A percentile compares a stretch with the other conserved stretches of the same genome.
These are phyloP conservation scores for Mycena indigotica DNA, from an alignment of 768 basidiomycete genomes.

Conservation along the genomic window DNA sequence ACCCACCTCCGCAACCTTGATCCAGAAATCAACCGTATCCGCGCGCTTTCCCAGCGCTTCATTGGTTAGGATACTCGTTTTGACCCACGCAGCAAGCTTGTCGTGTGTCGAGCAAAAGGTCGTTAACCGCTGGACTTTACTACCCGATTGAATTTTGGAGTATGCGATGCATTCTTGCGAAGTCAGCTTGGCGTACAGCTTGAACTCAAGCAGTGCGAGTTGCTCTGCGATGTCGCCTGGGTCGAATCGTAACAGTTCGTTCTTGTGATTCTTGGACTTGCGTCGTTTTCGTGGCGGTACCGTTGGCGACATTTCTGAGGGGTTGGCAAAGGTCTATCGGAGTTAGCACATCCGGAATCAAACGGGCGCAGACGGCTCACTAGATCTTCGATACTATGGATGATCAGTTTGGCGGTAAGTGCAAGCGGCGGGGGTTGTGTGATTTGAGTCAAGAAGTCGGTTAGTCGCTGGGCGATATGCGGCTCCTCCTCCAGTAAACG, in stretches of 20 bases:
- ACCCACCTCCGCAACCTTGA: constrained; percentile 75
- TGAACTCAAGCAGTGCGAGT: constrained; percentile 73
- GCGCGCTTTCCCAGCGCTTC: constrained; percentile 56
- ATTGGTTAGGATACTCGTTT: constrained; percentile 56
- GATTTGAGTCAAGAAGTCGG: constrained; percentile 53
- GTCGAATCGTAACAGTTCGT: constrained; percentile 67
- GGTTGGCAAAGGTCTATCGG: constrained; percentile 45
- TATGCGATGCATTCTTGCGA: constrained; percentile 77
- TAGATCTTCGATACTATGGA: constrained; percentile 55
- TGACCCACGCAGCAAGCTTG: constrained; percentile 68
- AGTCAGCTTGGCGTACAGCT: constrained; percentile 68
- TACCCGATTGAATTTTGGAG: constrained; percentile 42
- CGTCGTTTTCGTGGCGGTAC: constrained; percentile 38
- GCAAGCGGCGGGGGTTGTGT: constrained; percentile 43
- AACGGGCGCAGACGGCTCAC: constrained; percentile 39
- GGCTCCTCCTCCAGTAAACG: constrained; percentile 66
- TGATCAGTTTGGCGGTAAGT: constrained; percentile 48
- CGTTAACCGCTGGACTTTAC: constrained; percentile 45
- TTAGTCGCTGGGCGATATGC: constrained; percentile 56
- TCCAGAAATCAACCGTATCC: constrained; percentile 70
- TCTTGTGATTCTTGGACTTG: constrained; percentile 53
- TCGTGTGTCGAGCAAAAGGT: constrained; percentile 64
- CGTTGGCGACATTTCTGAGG: constrained; percentile 26
- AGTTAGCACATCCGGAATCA: constrained; percentile 7
- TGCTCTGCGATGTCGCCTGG: constrained; percentile 77